Conservation (phyloP, 192 early-diverging fungal species). For the Thamnidium elegans region DNA sequence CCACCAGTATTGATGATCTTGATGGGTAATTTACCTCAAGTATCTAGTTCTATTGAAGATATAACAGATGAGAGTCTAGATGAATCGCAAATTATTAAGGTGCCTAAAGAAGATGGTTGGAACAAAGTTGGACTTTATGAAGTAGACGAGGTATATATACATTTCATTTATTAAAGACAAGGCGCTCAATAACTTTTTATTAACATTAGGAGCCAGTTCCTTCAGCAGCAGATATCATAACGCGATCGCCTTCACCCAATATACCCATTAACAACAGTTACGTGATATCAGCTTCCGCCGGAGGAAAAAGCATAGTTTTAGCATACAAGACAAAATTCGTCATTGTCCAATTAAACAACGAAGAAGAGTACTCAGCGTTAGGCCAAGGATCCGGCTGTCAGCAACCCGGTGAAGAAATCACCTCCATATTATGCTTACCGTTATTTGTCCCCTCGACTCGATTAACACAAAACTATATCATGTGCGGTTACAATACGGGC, state of each 20-base stretch:
- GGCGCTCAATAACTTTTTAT: background rate
- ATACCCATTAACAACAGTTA: slow-evolving; percentile 30
- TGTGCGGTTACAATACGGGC: slow-evolving; percentile 55
- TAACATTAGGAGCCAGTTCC: background rate
- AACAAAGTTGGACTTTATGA: slow-evolving; percentile 35
- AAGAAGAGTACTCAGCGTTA: slow-evolving; percentile 32
- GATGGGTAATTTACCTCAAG: slow-evolving; percentile 34
- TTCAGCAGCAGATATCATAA: slow-evolving; percentile 3
- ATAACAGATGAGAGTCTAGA: slow-evolving; percentile 13
- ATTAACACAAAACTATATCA: slow-evolving; percentile 49
- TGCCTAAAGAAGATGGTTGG: slow-evolving; percentile 30
- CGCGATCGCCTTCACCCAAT: slow-evolving; percentile 11
- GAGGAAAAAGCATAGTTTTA: slow-evolving; percentile 23
- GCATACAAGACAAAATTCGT: slow-evolving; percentile 39
- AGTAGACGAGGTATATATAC: slow-evolving; percentile 24
- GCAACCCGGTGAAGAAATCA: slow-evolving; percentile 42
- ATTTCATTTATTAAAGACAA: background rate
- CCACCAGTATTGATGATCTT: slow-evolving; percentile 35
- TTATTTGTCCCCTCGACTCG: slow-evolving; percentile 48
- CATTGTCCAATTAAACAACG: slow-evolving; percentile 21
- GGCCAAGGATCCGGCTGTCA: slow-evolving; percentile 51
- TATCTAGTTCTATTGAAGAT: slow-evolving; percentile 25
- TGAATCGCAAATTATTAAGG: slow-evolving; percentile 16
- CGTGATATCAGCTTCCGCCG: slow-evolving; percentile 31
- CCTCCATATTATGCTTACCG: slow-evolving; percentile 48